Evolutionary conservation across 805 yeast genomes (phyloP).

Genomic region (Lachancea quebecensis): DNA sequence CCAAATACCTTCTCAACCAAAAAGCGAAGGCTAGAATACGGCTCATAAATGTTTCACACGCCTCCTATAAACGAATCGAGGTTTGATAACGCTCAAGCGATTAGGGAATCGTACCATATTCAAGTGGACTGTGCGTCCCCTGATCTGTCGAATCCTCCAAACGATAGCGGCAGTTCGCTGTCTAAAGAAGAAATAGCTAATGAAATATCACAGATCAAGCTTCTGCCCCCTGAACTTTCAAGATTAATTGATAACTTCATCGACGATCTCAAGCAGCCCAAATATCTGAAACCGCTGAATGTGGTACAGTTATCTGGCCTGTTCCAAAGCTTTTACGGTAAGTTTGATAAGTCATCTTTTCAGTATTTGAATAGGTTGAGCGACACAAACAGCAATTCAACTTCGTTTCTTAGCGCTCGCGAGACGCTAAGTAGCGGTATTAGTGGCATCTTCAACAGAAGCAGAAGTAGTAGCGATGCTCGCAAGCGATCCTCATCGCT

Average conservation of each 20-base stretch:
- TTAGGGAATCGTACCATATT: conserved; percentile 22
- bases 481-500: conserved; percentile 27
- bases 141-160: conserved; percentile 5
- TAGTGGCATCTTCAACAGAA: conserved; percentile 31
- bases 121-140: conserved; percentile 3
- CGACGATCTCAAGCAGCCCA: conserved; percentile 31
- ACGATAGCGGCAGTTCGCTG: conserved; percentile 6
- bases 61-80: conserved; percentile 28
- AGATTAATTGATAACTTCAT: conserved; percentile 25
- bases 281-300: conserved; percentile 27
- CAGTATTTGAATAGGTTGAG: conserved; percentile 16
- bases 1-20: no score
- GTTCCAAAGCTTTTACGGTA: conserved; percentile 27
- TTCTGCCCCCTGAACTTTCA: conserved; percentile 25
- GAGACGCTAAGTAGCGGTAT: conserved; percentile 30
- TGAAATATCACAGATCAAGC: conserved; percentile 13
- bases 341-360: conserved; percentile 27
- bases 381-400: not conserved
- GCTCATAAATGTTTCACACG: conserved; percentile 17
- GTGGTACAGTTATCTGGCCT: conserved; percentile 25
- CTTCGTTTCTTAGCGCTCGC: conserved; percentile 20
- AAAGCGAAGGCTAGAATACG: not conserved
- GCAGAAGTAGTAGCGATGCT: conserved; percentile 26
- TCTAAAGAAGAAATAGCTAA: conserved; percentile 22
- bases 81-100: conserved; percentile 23